Evolutionary conservation across 805 yeast species (phyloP), one percentile per base, ranked within the genome.

Genomic region (Candida pseudoglaebosa): DNA sequence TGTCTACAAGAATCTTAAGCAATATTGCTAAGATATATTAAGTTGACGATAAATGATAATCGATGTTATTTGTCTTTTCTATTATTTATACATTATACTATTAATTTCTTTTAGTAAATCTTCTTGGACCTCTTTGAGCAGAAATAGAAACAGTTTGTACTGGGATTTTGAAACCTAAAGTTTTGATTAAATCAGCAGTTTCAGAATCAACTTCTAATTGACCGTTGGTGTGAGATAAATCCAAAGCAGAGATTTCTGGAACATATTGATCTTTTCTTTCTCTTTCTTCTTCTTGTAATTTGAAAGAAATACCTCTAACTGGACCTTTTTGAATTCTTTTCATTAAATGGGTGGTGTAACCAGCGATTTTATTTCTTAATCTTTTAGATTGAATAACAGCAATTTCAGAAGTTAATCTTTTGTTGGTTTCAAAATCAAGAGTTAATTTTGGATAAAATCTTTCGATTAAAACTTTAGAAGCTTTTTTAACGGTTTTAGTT

Each of bases 291-390:
- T 93, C 99, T 83, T 93, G 99, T 70, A 93, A 87, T 77, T 95
- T 95, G 96, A 93, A 93, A 63, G 99, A 93, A 62, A 93, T 95
- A 80, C 99, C 99, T 84, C 98, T 90, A 65, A 93, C 99, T 80
- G 99, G 99, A 72, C 99, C 99, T 83, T 91, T 93, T 79, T 95
- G 98, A 70, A 93, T 93, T 82, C 99, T 90, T 83, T 88, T 93
- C 99, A 93, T 95, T 75, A 93, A 84, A 77, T 93, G 99, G 68
- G 99, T 93, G 76, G 99, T 93, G 96, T 91, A 93, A 74, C 99
- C 99, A 72, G 99, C 99, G 67, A 93, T 95, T 88, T 93, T 93
- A 93, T 93, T 93, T 82, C 99, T 93, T 75, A 93, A 85, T 79
- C 99, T 88, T 85, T 93, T 93, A 67, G 99, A 88, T 75, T 91